phyloP scores from a whole-genome alignment of 139 green algal genomes.

The Closterium sp. region DNA sequence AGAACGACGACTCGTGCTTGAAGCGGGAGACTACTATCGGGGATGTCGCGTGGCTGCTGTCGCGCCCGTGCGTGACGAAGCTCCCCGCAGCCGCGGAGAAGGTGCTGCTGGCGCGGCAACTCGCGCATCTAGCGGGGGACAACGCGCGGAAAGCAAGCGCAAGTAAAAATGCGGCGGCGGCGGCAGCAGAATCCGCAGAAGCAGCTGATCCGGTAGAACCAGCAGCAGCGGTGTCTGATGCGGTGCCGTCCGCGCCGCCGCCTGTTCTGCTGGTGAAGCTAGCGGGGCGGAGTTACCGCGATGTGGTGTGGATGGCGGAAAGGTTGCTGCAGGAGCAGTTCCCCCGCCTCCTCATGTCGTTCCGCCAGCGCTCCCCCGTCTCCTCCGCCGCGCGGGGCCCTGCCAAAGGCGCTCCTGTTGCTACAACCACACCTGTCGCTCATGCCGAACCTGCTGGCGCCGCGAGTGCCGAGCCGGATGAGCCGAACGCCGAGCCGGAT shows the following conservation, averaged over 20 bases:
- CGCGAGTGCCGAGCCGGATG: neutral
- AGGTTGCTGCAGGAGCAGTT: neutral
- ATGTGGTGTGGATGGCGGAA: neutral
- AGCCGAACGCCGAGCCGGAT: neutral
- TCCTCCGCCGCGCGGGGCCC: neutral
- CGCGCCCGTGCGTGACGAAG: neutral
- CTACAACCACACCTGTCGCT: too few relatives aligned
- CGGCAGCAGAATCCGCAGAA: neutral
- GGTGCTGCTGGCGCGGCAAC: neutral
- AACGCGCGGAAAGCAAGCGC: neutral
- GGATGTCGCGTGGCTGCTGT: neutral
- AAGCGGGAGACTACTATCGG: neutral
- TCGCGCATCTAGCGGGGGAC: neutral
- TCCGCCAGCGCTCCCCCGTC: neutral
- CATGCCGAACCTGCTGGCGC: too few relatives aligned
- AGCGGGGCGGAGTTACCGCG: neutral
- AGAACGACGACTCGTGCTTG: neutral
- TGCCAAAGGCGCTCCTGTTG: neutral
- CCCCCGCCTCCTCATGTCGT: neutral
- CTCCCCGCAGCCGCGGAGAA: neutral
- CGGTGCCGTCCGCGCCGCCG: neutral
- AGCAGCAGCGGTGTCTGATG: neutral
- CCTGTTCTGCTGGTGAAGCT: constrained; percentile 27
- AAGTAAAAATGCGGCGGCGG: neutral
- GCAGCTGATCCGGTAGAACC: neutral